Evolutionary conservation across 371 early-diverging fungal species (phyloP), one percentile per base, ranked within the genome.

Genomic region (Zopfochytrium polystomum): DNA sequence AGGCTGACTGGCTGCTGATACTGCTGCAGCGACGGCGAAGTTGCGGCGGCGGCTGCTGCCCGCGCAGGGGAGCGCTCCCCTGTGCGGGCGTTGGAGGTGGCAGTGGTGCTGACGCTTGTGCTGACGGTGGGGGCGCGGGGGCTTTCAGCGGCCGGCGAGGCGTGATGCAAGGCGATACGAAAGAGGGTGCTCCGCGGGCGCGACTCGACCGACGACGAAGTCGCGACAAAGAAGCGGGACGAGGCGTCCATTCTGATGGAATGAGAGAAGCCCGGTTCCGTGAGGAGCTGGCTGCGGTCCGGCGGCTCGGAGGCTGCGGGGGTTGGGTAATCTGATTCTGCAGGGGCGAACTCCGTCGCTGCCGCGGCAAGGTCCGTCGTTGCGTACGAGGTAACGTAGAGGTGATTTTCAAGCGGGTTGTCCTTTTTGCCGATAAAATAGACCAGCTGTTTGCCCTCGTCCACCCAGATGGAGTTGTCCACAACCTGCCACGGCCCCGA

Each of bases 391-490:
- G 75, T 63, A 1, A 83, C 87, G 67, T 88, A 90, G 9, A 90
- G 72, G 54, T 89, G 88, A 0, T 75, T 58, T 62, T 89, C 89
- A 1, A 88, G 60, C 0, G 86, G 84, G 0, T 82, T 78, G 43
- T 88, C 87, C 27, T 71, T 69, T 46, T 84, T 87, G 3, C 82
- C 91, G 25, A 73, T 78, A 55, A 89, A 89, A 63, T 86, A 91
- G 9, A 89, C 86, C 2, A 87, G 74, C 13, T 75, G 53, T 1
- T 81, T 62, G 7, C 47, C 26, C 30, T 77, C 76, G 58, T 91
- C 91, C 4, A 89, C 86, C 55, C 66, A 78, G 43, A 89, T 72
- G 0, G 80, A 79, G 53, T 72, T 63, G 62, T 89, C 88, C 7
- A 79, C 59, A 5, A 87, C 79, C 23, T 46, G 51, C 63, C 66